Evolutionary conservation across 2,329 filamentous ascomycete genomes (phyloP), one percentile per base, ranked within the genome.

Genomic region (Hawksworthiomyces lignivorus): DNA sequence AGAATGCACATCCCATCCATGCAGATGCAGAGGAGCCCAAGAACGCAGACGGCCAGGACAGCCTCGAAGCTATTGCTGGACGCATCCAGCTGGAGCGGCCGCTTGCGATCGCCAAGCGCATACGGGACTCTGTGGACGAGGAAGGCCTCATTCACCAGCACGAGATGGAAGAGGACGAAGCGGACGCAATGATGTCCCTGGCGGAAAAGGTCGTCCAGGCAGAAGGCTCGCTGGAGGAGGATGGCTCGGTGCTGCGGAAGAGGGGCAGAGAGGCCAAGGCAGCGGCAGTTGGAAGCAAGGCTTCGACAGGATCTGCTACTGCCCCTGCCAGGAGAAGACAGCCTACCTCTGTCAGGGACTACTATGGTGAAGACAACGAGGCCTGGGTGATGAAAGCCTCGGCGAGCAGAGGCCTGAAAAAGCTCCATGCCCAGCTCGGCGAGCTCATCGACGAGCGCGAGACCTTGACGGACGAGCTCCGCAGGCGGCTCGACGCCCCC

Each of bases 141-240:
- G 89, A 96, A 48, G 87, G 88, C 0, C 67, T 97, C n/a, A 71
- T 80, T 14, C 79, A 86, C 50, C 82, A 86, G 53, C 89, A 96
- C 53, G 76, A 82, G 27, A 72, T 82, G 1, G 80, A 92, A 51
- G 81, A 90, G 47, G 78, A 74, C 39, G 79, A 86, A 48, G 79
- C 80, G 1, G 77, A 72, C 17, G 76, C 82, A 46, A 79, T 92
- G 53, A 75, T 85, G 19, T 75, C 77, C 2, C 68, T 94, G 36
- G 87, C 87, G 6, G 77, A 88, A 56, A 74, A 83, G 43, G 75
- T 90, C 10, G 70, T 87, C 17, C 68, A 71, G 20, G 72, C 74
- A 24, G 83, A 88, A 58, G 84, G 79, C 4, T 70, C 73, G 2
- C 67, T 71, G 24, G 79, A 81, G 35, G 66, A 72, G 40, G 61